Percentiles rank a stretch among this genome's conserved stretches.
Conservation (phyloP, 2,329 filamentous ascomycete genomes). For the Thielaviopsis euricoi region DNA sequence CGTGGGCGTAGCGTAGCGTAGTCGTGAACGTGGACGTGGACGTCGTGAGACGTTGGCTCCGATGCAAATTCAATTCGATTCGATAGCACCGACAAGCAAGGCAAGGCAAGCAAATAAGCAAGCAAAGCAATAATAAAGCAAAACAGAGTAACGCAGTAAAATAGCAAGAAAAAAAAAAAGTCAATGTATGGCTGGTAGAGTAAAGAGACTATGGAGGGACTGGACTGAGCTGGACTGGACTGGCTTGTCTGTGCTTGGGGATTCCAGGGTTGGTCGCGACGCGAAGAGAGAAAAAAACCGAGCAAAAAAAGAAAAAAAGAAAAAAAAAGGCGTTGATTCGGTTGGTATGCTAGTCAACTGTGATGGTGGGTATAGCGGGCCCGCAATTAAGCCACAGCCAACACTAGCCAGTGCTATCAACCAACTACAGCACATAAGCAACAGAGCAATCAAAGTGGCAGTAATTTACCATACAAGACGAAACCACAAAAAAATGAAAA, state of each 20-base stretch:
- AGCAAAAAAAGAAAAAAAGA: not conserved
- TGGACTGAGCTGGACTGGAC: not conserved
- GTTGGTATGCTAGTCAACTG: not conserved
- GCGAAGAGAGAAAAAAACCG: constrained; percentile 1
- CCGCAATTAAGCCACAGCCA: not conserved
- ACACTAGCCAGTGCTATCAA: no score
- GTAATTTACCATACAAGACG: not conserved
- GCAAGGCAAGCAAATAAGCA: not conserved
- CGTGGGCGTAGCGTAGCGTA: not conserved
- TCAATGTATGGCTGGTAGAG: not conserved
- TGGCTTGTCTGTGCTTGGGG: not conserved
- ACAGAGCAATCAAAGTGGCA: not conserved
- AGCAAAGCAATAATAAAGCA: not conserved
- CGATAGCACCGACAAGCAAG: not conserved
- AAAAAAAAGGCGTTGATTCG: not conserved
- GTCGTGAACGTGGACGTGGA: not conserved
- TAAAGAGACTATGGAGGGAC: not conserved
- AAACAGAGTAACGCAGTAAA: not conserved
- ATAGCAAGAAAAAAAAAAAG: not conserved
- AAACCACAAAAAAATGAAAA: not conserved
- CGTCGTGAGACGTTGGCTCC: not conserved
- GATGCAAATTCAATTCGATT: not conserved
- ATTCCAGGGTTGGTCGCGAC: constrained; percentile 1
- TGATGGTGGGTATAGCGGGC: not conserved
- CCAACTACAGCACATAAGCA: not conserved